Evolutionary conservation across 306 rosid genomes (phyloP).

Genomic region (Benincasa hispida): DNA sequence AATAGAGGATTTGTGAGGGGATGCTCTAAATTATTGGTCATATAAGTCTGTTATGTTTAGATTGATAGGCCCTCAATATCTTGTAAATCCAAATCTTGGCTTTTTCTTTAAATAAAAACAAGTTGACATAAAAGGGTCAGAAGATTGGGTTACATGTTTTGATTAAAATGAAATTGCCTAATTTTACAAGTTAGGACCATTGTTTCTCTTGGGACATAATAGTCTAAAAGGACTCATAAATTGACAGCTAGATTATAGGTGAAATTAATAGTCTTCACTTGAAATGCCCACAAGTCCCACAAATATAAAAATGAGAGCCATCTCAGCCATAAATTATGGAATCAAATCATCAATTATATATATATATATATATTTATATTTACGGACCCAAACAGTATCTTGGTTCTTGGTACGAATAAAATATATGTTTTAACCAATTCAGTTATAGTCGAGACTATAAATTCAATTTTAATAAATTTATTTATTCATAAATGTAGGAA

Average conservation of each 20-base stretch:
- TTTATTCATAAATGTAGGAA: too few relatives aligned
- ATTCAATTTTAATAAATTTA: too few relatives aligned
- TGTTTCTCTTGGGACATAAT: neutral
- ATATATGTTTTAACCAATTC: too few relatives aligned
- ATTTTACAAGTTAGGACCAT: neutral
- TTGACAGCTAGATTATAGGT: neutral
- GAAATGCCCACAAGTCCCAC: neutral
- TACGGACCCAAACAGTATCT: too few relatives aligned
- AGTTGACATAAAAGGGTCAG: neutral
- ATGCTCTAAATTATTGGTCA: too few relatives aligned
- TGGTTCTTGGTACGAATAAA: too few relatives aligned
- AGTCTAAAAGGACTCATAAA: neutral
- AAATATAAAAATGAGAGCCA: neutral
- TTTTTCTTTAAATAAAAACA: neutral
- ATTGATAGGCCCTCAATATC: neutral
- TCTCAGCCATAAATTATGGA: neutral
- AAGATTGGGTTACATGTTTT: neutral
- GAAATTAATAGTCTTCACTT: neutral
- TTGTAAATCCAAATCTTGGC: neutral
- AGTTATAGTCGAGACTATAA: too few relatives aligned
- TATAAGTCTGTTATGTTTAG: too few relatives aligned
- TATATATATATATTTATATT: neutral
- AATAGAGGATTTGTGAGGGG: too few relatives aligned
- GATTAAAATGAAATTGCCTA: neutral
- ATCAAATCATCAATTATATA: neutral